These are phyloP conservation scores for Actinidia chinensis DNA, from an alignment of 179 eudicot species.

Conservation along the genomic window DNA sequence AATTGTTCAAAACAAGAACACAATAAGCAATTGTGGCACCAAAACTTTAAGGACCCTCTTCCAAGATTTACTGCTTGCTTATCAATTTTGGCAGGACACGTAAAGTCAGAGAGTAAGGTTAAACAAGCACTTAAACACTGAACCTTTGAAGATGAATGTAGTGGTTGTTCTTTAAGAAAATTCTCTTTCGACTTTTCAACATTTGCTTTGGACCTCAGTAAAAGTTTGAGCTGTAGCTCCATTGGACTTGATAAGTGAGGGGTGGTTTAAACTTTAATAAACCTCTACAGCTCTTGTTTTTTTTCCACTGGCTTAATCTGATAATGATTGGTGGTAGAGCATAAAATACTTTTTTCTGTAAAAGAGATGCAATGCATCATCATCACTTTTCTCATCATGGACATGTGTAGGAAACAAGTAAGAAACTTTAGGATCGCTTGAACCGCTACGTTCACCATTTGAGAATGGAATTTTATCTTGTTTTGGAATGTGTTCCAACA, in stretches of 20 bases:
- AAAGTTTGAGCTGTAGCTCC: not conserved
- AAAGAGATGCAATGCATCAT: not conserved
- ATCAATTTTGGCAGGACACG: not conserved
- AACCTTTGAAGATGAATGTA: not conserved
- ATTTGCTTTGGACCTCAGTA: conserved; percentile 8
- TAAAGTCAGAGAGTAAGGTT: not conserved
- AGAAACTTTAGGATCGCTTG: no score
- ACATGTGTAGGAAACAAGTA: no score
- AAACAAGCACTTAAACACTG: not conserved
- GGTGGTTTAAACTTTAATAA: not conserved
- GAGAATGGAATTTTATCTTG: no score
- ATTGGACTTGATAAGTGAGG: not conserved
- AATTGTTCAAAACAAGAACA: not conserved
- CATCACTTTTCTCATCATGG: no score
- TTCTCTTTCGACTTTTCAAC: not conserved
- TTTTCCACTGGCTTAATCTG: conserved; percentile 1
- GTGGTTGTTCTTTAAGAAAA: not conserved
- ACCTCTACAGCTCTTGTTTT: not conserved
- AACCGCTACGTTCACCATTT: no score
- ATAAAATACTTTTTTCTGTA: not conserved
- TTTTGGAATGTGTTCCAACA: no score
- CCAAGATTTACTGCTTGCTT: not conserved
- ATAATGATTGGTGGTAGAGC: not conserved
- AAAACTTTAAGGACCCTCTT: not conserved
- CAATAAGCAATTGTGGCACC: not conserved